Evolutionary conservation across 2,329 filamentous ascomycete species (phyloP).

Genomic region (Pseudogymnoascus pannorum): DNA sequence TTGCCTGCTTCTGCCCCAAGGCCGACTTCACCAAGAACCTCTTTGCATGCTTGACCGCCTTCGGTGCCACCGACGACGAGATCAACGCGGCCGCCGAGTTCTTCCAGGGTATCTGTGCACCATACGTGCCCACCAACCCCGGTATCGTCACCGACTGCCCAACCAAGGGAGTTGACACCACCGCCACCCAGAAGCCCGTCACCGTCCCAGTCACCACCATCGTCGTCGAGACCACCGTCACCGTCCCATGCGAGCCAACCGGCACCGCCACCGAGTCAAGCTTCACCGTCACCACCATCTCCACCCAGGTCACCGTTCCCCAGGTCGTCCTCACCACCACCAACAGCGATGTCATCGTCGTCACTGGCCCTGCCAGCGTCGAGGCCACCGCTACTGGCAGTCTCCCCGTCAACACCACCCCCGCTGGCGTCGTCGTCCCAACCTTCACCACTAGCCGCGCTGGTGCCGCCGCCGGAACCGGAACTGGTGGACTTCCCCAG

Average conservation of each 20-base stretch:
- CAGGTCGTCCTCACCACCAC: conserved; percentile 40
- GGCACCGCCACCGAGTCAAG: conserved; percentile 43
- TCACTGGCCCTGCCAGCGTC: background rate
- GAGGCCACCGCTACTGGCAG: background rate
- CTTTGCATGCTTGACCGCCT: conserved; percentile 72
- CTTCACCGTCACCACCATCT: conserved; percentile 40
- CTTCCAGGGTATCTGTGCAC: conserved; percentile 86
- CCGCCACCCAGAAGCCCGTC: conserved; percentile 40
- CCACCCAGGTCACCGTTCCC: conserved; percentile 44
- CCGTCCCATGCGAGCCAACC: conserved; percentile 39
- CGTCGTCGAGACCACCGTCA: conserved; percentile 41
- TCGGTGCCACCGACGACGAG: conserved; percentile 59
- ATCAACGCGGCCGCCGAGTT: conserved; percentile 67
- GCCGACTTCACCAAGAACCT: conserved; percentile 68
- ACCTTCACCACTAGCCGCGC: background rate
- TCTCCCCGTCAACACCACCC: background rate
- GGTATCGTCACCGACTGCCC: conserved; percentile 67
- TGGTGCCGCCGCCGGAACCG: background rate
- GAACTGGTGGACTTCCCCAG: background rate
- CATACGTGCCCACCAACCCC: conserved; percentile 69
- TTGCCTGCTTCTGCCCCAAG: conserved; percentile 80
- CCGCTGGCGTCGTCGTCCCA: background rate
- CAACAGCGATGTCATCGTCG: background rate
- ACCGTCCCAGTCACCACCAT: conserved; percentile 43
- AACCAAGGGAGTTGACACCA: conserved; percentile 37